phyloP scores from a whole-genome alignment of 345 rosid genomes.

The Trapa incisa region DNA sequence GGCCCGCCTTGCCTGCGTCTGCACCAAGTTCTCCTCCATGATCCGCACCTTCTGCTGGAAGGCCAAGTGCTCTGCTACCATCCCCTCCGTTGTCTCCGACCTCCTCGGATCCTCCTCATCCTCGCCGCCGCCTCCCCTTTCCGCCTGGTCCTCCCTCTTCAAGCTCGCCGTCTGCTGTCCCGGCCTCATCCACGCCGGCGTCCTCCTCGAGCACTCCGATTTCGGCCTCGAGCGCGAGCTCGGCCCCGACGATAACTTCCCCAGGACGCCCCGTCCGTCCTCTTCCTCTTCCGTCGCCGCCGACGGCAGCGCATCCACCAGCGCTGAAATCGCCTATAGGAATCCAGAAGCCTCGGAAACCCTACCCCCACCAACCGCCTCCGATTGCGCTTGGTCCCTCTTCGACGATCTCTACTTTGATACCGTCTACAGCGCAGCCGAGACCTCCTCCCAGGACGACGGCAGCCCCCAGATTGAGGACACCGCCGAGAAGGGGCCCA shows the following conservation, averaged over 20 bases:
- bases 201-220: slow-evolving; percentile 83
- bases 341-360: slow-evolving; percentile 9
- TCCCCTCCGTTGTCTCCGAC: slow-evolving; percentile 64
- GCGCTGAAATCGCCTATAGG: neutral
- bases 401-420: slow-evolving; percentile 73
- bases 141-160: slow-evolving; percentile 55
- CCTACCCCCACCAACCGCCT: neutral
- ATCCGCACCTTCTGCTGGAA: slow-evolving; percentile 59
- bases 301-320: slow-evolving; percentile 7
- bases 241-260: slow-evolving; percentile 51
- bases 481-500: slow-evolving; percentile 16
- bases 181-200: slow-evolving; percentile 74
- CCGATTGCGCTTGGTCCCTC: slow-evolving; percentile 50
- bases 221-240: slow-evolving; percentile 89
- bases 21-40: slow-evolving; percentile 71
- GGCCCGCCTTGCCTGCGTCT: slow-evolving; percentile 82
- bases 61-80: slow-evolving; percentile 33
- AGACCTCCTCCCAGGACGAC: slow-evolving; percentile 19
- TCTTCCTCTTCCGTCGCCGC: neutral
- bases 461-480: slow-evolving; percentile 9
- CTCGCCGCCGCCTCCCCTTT: slow-evolving; percentile 14
- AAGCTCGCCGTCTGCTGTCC: slow-evolving; percentile 89
- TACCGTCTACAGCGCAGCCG: slow-evolving; percentile 38
- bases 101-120: slow-evolving; percentile 25
- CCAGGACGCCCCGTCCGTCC: slow-evolving; percentile 5